A percentile compares a stretch with the other conserved stretches of the same genome.
These are phyloP conservation scores for Neurospora sp. DNA, from an alignment of 495 filamentous ascomycete species.

Conservation along the genomic window DNA sequence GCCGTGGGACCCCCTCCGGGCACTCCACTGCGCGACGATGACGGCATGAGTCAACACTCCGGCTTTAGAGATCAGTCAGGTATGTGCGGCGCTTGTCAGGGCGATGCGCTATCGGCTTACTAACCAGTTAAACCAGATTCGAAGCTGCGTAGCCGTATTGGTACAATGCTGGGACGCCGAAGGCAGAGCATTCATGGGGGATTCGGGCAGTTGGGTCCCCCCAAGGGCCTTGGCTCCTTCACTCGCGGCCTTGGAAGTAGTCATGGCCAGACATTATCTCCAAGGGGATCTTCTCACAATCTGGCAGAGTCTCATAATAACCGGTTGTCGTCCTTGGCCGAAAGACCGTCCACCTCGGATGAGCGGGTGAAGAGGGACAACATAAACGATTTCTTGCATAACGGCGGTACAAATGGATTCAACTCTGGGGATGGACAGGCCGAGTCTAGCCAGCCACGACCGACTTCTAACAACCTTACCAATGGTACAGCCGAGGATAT, in stretches of 20 bases:
- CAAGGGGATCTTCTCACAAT: constrained; percentile 44
- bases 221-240: constrained; percentile 42
- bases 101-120: neutral
- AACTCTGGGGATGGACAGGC: constrained; percentile 14
- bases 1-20: constrained; percentile 18
- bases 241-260: constrained; percentile 40
- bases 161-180: constrained; percentile 68
- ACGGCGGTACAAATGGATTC: constrained; percentile 36
- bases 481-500: constrained; percentile 33
- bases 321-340: constrained; percentile 39
- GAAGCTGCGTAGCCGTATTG: constrained; percentile 54
- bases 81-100: constrained; percentile 14
- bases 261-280: constrained; percentile 38
- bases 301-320: constrained; percentile 39
- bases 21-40: constrained; percentile 32
- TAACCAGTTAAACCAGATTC: constrained; percentile 24
- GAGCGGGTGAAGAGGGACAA: constrained; percentile 8
- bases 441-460: constrained; percentile 15
- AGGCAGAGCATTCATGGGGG: constrained; percentile 47
- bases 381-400: constrained; percentile 17
- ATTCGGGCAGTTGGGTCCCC: constrained; percentile 35
- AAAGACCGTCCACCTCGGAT: constrained; percentile 29
- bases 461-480: constrained; percentile 17
- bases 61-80: constrained; percentile 39
- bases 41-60: constrained; percentile 55